Evolutionary conservation across 352 stramenopile species (phyloP).

Genomic region (Phytophthora chlamydospora): DNA sequence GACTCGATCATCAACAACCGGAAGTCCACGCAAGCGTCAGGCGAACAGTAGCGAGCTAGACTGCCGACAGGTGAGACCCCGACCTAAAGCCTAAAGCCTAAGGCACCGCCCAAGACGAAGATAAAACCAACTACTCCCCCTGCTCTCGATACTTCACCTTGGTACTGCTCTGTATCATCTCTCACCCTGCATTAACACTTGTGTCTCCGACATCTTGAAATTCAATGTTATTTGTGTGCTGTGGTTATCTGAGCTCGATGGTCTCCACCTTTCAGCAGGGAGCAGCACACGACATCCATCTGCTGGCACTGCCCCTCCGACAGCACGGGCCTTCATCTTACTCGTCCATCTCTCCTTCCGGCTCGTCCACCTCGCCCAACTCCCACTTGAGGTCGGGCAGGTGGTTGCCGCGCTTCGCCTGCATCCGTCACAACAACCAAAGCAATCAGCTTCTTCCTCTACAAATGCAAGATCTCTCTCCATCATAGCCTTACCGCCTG

Average conservation of each 20-base stretch:
- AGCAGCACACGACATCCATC: conserved; percentile 14
- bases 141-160: neutral
- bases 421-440: conserved; percentile 6
- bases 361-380: conserved; percentile 71
- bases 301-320: conserved; percentile 3
- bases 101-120: conserved; percentile 5
- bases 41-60: conserved; percentile 9
- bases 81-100: neutral
- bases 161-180: neutral
- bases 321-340: conserved; percentile 39
- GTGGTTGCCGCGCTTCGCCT: conserved; percentile 80
- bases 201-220: conserved; percentile 18
- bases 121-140: neutral
- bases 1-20: conserved; percentile 83
- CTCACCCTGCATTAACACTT: neutral
- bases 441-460: conserved; percentile 6
- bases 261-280: conserved; percentile 15
- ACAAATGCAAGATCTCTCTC: neutral
- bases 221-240: conserved; percentile 38
- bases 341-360: conserved; percentile 86
- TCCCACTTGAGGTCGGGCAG: conserved; percentile 86
- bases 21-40: conserved; percentile 19
- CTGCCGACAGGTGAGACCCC: neutral
- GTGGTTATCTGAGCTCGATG: conserved; percentile 32
- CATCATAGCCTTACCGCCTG: conserved; percentile 64